A percentile compares a stretch with the other conserved stretches of the same genome.
phyloP scores from a whole-genome alignment of 2,329 filamentous ascomycete species.

The Trichophaea hybrida region DNA sequence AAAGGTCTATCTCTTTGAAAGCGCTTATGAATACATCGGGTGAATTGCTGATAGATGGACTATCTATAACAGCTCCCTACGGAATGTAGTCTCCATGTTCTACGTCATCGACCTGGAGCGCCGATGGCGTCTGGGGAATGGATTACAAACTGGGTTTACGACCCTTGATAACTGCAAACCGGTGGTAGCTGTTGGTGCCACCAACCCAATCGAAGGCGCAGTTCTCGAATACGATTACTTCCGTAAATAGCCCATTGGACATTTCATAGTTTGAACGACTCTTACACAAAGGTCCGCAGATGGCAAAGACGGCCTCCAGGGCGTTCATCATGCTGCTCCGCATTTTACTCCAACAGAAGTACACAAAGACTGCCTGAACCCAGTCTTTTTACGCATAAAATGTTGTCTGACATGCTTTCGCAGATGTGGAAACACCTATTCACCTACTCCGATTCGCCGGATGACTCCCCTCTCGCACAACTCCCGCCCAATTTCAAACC shows the following conservation, averaged over 20 bases:
- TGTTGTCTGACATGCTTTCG: not conserved
- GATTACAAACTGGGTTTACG: conserved; percentile 55
- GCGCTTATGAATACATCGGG: no score
- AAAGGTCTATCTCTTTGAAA: conserved; percentile 44
- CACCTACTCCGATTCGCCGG: conserved; percentile 35
- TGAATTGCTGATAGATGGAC: no score
- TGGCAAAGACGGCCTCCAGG: conserved; percentile 60
- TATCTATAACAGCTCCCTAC: conserved; percentile 49
- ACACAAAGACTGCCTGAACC: conserved; percentile 54
- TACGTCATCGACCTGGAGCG: conserved; percentile 82
- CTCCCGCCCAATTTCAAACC: conserved; percentile 50
- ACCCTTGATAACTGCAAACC: conserved; percentile 60
- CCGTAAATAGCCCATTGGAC: conserved; percentile 42
- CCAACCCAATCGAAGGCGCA: conserved; percentile 72
- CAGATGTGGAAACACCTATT: conserved; percentile 19
- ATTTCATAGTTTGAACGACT: not conserved
- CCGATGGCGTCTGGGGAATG: conserved; percentile 60
- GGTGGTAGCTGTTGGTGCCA: conserved; percentile 71
- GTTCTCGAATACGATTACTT: conserved; percentile 73
- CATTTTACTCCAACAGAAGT: conserved; percentile 60
- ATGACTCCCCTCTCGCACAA: conserved; percentile 27
- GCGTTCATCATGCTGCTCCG: conserved; percentile 50
- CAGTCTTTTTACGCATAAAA: not conserved
- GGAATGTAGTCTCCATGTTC: conserved; percentile 81
- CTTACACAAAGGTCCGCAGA: conserved; percentile 36